Conservation (phyloP, 805 yeast genomes). For the Yarrowia hollandica region DNA sequence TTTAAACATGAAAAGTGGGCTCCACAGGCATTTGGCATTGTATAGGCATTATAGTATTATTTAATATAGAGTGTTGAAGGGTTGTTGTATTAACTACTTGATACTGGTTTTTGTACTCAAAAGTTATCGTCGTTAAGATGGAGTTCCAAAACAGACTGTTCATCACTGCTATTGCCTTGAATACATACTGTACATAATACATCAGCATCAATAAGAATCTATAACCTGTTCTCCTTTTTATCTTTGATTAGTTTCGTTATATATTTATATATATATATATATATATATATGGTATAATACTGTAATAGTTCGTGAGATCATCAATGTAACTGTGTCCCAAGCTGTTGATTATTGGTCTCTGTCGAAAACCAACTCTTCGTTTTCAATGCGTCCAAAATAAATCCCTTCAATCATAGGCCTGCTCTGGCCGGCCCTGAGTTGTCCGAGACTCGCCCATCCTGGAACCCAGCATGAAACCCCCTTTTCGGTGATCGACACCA, state of each 20-base stretch:
- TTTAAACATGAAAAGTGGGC: neutral
- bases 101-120: no score
- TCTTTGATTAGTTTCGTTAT: no score
- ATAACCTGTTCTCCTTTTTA: no score
- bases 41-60: slow-evolving; percentile 19
- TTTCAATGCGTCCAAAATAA: neutral
- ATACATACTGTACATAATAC: no score
- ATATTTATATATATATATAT: no score
- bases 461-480: slow-evolving; percentile 7
- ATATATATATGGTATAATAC: no score
- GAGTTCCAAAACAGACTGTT: no score
- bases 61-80: slow-evolving; percentile 1
- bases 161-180: no score
- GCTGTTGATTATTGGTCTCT: neutral
- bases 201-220: no score
- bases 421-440: slow-evolving; percentile 2
- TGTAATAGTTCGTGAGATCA: no score
- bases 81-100: no score
- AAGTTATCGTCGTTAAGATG: neutral
- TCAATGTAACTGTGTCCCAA: no score
- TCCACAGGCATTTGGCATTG: neutral
- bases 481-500: neutral
- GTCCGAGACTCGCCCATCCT: slow-evolving; percentile 8
- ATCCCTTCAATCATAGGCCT: neutral
- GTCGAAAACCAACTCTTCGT: neutral